Evolutionary conservation across 2,329 filamentous ascomycete genomes (phyloP), one percentile per base, ranked within the genome.

Genomic region (Shiraia sp.): DNA sequence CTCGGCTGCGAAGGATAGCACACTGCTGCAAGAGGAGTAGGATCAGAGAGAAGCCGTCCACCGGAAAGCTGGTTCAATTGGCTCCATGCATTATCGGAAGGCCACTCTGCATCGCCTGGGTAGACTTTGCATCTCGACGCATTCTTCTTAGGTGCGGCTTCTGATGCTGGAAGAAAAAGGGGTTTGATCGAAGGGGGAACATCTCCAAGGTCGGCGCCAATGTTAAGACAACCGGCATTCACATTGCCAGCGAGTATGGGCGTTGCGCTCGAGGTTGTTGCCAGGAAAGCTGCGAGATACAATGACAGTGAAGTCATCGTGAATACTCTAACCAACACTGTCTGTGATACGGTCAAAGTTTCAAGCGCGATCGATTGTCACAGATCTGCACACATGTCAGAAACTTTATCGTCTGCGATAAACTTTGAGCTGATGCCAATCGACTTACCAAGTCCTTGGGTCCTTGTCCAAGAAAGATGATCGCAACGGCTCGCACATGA

Each of bases 91-190:
- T 63, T 51, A 10, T 69, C 45, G 1, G 71, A 72, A 0, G 79
- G 80, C 80, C 79, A 82, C 32, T 58, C 57, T 6, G 58, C 16
- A 10, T 72, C 71, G 14, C 69, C 71, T 2, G 76, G 78, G 32
- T 72, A 75, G 2, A 75, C 68, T 58, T 79, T 80, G 64, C 78
- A 80, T 46, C 58, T 42, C 9, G 58, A 58, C 8, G 52, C 51
- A 15, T 43, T 45, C 19, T 45, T 49, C n/a, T 37, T 47, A 14
- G 53, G 42, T 3, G 47, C 12, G 10, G 46, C 26, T 12, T 40
- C 36, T 14, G 48, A 47, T 15, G 36, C 43, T 3, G 58, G 49
- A 9, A 47, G 37, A 14, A 65, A 64, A 4, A 66, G 52, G 4
- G 42, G 36, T 32, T 46, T 55, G 32, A 66, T 30, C 2, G 47